A percentile compares a stretch with the other conserved stretches of the same genome.
Conservation (phyloP, 805 yeast genomes). For the Kodamaea fukazawae region DNA sequence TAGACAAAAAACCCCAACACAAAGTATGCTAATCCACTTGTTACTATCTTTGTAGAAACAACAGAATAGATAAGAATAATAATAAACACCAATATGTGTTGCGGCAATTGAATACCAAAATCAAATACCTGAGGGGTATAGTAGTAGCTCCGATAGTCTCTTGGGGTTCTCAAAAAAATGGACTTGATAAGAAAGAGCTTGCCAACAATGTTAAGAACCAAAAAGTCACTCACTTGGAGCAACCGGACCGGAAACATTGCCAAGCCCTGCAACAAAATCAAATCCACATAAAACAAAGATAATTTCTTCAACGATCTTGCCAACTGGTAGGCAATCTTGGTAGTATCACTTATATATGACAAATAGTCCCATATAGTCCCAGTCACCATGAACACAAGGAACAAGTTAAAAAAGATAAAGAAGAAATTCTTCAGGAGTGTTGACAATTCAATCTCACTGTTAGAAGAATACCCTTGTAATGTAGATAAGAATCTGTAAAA, state of each 20-base stretch:
- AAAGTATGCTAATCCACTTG: conserved; percentile 58
- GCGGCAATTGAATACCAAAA: conserved; percentile 60
- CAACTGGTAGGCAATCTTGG: conserved; percentile 54
- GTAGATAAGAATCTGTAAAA: conserved; percentile 50
- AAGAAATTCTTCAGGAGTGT: conserved; percentile 57
- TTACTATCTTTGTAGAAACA: conserved; percentile 56
- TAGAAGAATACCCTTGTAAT: conserved; percentile 52
- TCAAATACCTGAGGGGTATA: conserved; percentile 60
- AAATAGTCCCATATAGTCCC: conserved; percentile 62
- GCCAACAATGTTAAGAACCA: conserved; percentile 40
- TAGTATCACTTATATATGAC: conserved; percentile 56
- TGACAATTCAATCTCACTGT: conserved; percentile 58
- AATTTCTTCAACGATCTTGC: conserved; percentile 52
- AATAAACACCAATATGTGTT: conserved; percentile 56
- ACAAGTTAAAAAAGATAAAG: conserved; percentile 59
- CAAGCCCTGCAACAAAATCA: conserved; percentile 68
- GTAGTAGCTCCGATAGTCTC: conserved; percentile 50
- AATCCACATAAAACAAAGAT: conserved; percentile 54
- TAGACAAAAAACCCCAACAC: conserved; percentile 56
- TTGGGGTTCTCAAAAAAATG: conserved; percentile 45
- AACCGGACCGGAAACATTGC: conserved; percentile 60
- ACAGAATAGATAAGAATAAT: conserved; percentile 60
- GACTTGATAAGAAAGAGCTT: conserved; percentile 38
- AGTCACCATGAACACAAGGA: conserved; percentile 58
- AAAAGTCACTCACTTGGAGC: conserved; percentile 54